Evolutionary conservation across 176 grass and related monocot species (phyloP).

Genomic region (Tuctoria greenei): DNA sequence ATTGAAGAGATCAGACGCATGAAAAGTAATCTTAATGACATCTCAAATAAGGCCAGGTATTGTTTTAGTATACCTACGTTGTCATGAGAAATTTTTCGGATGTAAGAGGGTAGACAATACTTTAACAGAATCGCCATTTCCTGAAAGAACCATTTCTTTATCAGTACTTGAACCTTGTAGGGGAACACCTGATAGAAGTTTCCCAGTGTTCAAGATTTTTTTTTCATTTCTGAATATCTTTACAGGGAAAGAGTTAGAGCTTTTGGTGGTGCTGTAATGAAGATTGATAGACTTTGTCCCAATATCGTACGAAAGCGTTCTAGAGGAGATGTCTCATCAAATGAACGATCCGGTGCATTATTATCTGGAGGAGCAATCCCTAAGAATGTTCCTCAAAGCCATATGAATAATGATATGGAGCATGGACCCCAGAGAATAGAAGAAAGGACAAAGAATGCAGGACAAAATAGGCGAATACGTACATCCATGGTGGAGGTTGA

Average conservation of each 20-base stretch:
- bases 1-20: slow-evolving; percentile 65
- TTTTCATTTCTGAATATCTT: slow-evolving; percentile 28
- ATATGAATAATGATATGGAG: slow-evolving; percentile 64
- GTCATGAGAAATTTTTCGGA: slow-evolving; percentile 20
- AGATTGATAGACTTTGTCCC: slow-evolving; percentile 56
- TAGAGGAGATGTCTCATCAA: slow-evolving; percentile 57
- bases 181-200: background rate
- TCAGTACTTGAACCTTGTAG: background rate
- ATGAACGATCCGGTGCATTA: slow-evolving; percentile 45
- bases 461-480: slow-evolving; percentile 66
- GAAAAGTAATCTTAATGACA: slow-evolving; percentile 64
- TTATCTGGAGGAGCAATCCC: slow-evolving; percentile 52
- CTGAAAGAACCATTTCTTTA: background rate
- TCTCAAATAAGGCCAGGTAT: slow-evolving; percentile 67
- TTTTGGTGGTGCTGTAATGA: slow-evolving; percentile 52
- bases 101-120: slow-evolving; percentile 20
- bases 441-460: slow-evolving; percentile 58
- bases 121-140: slow-evolving; percentile 25
- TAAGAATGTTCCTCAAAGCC: slow-evolving; percentile 47
- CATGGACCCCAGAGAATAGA: slow-evolving; percentile 65
- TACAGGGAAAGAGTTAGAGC: slow-evolving; percentile 52
- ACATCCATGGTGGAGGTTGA: slow-evolving; percentile 61
- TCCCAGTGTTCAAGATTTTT: slow-evolving; percentile 27
- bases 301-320: slow-evolving; percentile 63
- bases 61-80: slow-evolving; percentile 24